These are phyloP conservation scores for Xenoacremonium recifei DNA, from an alignment of 2,329 filamentous ascomycete species.

Conservation along the genomic window DNA sequence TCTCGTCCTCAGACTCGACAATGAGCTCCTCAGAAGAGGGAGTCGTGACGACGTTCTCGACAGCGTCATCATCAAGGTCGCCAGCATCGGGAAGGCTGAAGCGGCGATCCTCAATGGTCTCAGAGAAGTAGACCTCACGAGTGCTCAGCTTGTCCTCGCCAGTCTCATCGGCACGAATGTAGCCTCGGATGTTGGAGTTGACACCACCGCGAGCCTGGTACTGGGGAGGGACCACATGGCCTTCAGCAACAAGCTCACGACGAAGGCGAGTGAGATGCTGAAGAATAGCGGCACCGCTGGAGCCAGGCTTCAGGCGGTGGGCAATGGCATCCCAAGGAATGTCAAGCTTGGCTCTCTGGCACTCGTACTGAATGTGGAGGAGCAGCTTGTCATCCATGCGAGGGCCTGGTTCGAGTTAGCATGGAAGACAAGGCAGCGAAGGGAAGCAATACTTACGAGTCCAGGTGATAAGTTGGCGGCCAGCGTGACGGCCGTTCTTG, in stretches of 20 bases:
- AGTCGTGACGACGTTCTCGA: too few relatives aligned
- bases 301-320: conserved; percentile 40
- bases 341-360: conserved; percentile 26
- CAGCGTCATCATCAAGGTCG: too few relatives aligned
- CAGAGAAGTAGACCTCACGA: conserved; percentile 31
- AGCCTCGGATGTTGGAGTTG: conserved; percentile 32
- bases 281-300: conserved; percentile 35
- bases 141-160: conserved; percentile 23
- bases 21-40: too few relatives aligned
- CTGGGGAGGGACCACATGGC: conserved; percentile 41
- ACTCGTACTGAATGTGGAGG: conserved; percentile 41
- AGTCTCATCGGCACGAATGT: conserved; percentile 25
- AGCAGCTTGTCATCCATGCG: conserved; percentile 47
- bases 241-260: conserved; percentile 33
- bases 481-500: conserved; percentile 28
- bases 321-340: conserved; percentile 41
- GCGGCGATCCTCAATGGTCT: conserved; percentile 30
- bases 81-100: conserved; percentile 28
- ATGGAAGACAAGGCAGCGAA: not conserved
- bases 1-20: too few relatives aligned
- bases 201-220: conserved; percentile 23
- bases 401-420: conserved; percentile 32
- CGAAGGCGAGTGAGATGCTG: conserved; percentile 39
- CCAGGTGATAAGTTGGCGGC: conserved; percentile 42
- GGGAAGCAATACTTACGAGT: conserved; percentile 32